Base-by-base conservation (phyloP, 345 rosid species). In the Gynandropsis gynandra region DNA sequence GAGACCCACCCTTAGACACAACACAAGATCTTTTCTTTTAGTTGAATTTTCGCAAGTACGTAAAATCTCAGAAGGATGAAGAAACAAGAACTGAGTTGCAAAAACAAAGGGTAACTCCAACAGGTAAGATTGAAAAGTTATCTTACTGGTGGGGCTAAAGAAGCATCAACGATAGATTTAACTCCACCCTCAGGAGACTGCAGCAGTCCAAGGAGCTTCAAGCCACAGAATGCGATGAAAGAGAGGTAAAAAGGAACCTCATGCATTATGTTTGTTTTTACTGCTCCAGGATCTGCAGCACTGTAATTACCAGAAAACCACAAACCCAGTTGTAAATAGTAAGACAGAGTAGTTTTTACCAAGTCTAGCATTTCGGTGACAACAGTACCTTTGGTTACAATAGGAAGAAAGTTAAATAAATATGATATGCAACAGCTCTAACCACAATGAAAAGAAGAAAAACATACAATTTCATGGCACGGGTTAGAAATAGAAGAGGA, bases 281-380 rank as follows among this genome's bases (percentile, higher is more conserved):
- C 98, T 0, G 46, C 65, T 70, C 96, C 98, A 53, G 96, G 98
- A 76, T 92, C 98, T 9, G 74, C 88, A 53, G 92, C 82, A 69
- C 98, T 87, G 59, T 31, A 64, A 47, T 42, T 33, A 42, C 36
- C 20, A 54, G 51, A 16, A 29, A 19, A 34, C 19, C 31, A 54
- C 4, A 39, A 56, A 48, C 16, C 19, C 27, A 8, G 29, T 52
- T 33, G 34, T 16, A 11, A 43, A 15, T 24, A 24, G 29, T 5
- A 24, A 21, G 15, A 5, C 40, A 7, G 11, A 36, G 40, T 36
- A 36, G 40, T 9, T n/a, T 9, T 36, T 2, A 5, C 29, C n/a
- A n/a, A n/a, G n/a, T n/a, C n/a, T n/a, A n/a, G n/a, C n/a, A n/a
- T n/a, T n/a, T n/a, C n/a, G n/a, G n/a, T n/a, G n/a, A n/a, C n/a